Conservation (phyloP, 2,329 filamentous ascomycete species). For the Aschersonia sp. region DNA sequence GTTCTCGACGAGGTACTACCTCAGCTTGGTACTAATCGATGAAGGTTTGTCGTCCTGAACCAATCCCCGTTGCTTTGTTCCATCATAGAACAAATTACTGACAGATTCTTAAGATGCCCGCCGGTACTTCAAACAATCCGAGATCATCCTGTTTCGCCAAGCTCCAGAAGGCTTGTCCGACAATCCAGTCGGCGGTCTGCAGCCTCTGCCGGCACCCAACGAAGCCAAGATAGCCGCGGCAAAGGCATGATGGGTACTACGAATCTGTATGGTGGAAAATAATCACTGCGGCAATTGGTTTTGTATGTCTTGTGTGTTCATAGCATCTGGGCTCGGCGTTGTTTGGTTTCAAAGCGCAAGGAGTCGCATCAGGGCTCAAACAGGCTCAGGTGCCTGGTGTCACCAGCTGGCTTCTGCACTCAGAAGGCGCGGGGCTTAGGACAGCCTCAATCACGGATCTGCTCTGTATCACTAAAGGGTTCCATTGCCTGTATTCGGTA, state of each 20-base stretch:
- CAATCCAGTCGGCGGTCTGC: slow-evolving; percentile 19
- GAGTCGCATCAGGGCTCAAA: neutral
- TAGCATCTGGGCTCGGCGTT: slow-evolving; percentile 27
- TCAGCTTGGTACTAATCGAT: slow-evolving; percentile 89
- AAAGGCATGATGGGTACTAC: slow-evolving; percentile 6
- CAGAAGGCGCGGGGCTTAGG: no score
- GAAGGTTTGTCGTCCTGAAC: slow-evolving; percentile 47
- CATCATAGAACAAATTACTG: slow-evolving; percentile 3
- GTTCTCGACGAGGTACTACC: slow-evolving; percentile 94
- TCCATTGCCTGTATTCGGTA: no score
- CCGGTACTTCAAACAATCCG: slow-evolving; percentile 97
- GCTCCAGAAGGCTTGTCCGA: slow-evolving; percentile 36
- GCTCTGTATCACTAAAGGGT: no score
- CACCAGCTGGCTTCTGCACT: no score
- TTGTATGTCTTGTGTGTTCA: slow-evolving; percentile 11
- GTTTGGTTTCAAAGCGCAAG: slow-evolving; percentile 8
- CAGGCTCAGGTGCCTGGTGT: neutral
- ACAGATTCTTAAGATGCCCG: slow-evolving; percentile 56
- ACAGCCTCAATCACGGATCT: no score
- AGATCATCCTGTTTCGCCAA: slow-evolving; percentile 93
- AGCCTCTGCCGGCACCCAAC: slow-evolving; percentile 25
- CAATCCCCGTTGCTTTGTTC: neutral
- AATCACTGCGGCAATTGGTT: neutral
- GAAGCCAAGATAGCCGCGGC: slow-evolving; percentile 31
- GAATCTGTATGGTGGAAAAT: no score